A percentile compares a stretch with the other conserved stretches of the same genome.
Evolutionary conservation across 495 filamentous ascomycete genomes (phyloP).

Genomic region (Tuber umbilicatum): DNA sequence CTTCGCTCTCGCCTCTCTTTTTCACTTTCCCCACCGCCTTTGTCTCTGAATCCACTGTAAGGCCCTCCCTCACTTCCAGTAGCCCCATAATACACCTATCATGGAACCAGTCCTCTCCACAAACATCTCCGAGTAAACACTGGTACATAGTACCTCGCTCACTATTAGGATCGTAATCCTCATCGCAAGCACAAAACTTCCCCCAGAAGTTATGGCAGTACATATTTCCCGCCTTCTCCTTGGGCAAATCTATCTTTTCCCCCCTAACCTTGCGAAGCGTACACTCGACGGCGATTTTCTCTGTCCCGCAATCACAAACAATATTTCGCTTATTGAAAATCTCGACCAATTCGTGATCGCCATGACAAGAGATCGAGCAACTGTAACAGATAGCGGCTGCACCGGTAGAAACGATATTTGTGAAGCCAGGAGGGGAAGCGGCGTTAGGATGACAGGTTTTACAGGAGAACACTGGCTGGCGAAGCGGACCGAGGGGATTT

Average conservation of each 20-base stretch:
- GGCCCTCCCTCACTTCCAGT: conserved; percentile 9
- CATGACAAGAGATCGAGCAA: conserved; percentile 93
- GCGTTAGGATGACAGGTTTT: conserved; percentile 86
- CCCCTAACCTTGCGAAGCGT: conserved; percentile 65
- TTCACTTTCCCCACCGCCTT: background rate
- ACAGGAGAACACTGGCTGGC: conserved; percentile 82
- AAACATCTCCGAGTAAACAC: conserved; percentile 76
- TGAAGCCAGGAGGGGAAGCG: conserved; percentile 42
- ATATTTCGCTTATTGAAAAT: conserved; percentile 94
- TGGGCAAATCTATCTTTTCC: conserved; percentile 68
- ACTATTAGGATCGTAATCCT: conserved; percentile 73
- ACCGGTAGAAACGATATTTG: conserved; percentile 16
- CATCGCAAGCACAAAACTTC: conserved; percentile 81
- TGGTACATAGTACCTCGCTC: conserved; percentile 99
- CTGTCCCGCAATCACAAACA: conserved; percentile 93
- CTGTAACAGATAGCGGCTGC: conserved; percentile 89
- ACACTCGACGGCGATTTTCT: conserved; percentile 62
- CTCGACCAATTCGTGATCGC: conserved; percentile 89
- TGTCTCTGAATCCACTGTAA: conserved; percentile 11
- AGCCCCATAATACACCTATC: conserved; percentile 82
- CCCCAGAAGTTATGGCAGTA: conserved; percentile 96
- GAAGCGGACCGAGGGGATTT: conserved; percentile 72
- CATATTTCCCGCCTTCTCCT: conserved; percentile 63
- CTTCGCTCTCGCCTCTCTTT: conserved; percentile 6
- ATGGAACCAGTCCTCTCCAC: conserved; percentile 99